Evolutionary conservation across 1,284 basidiomycete species (phyloP).

Genomic region (Tilletia setariae): DNA sequence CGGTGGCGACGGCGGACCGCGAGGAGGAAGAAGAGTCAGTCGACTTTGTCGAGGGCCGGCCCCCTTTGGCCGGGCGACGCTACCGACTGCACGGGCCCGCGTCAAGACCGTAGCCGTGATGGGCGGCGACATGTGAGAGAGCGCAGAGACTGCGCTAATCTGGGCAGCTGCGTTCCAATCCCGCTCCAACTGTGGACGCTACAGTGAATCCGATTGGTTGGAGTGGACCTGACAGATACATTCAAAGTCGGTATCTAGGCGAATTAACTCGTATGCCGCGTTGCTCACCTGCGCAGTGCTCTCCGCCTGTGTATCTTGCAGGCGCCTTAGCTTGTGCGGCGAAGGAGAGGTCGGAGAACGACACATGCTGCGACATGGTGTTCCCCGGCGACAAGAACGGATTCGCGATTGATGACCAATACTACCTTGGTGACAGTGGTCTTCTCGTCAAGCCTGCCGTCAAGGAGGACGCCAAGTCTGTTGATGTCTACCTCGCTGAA

Average conservation of each 20-base stretch:
- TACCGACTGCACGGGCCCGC: no score
- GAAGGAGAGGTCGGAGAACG: slow-evolving; percentile 74
- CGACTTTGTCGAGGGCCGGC: no score
- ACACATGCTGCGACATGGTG: slow-evolving; percentile 62
- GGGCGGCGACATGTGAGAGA: slow-evolving; percentile 75
- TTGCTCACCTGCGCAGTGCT: slow-evolving; percentile 73
- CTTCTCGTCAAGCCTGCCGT: slow-evolving; percentile 90
- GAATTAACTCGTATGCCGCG: slow-evolving; percentile 96
- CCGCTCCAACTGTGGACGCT: slow-evolving; percentile 92
- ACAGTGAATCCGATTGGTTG: slow-evolving; percentile 97
- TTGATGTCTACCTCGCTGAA: slow-evolving; percentile 81
- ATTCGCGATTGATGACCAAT: slow-evolving; percentile 89
- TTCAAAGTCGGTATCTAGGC: slow-evolving; percentile 98
- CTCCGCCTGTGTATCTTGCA: slow-evolving; percentile 87
- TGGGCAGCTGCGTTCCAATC: slow-evolving; percentile 93
- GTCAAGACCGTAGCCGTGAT: slow-evolving; percentile 88
- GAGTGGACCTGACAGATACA: slow-evolving; percentile 92
- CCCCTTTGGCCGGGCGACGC: no score
- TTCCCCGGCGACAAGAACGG: slow-evolving; percentile 84
- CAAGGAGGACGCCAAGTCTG: slow-evolving; percentile 67
- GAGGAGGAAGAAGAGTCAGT: no score
- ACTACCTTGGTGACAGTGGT: slow-evolving; percentile 82
- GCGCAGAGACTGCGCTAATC: slow-evolving; percentile 52
- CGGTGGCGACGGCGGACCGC: no score
- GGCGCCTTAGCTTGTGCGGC: slow-evolving; percentile 82